Evolutionary conservation across 2,329 filamentous ascomycete genomes (phyloP).

Genomic region (Aspergillus novoparasiticus): DNA sequence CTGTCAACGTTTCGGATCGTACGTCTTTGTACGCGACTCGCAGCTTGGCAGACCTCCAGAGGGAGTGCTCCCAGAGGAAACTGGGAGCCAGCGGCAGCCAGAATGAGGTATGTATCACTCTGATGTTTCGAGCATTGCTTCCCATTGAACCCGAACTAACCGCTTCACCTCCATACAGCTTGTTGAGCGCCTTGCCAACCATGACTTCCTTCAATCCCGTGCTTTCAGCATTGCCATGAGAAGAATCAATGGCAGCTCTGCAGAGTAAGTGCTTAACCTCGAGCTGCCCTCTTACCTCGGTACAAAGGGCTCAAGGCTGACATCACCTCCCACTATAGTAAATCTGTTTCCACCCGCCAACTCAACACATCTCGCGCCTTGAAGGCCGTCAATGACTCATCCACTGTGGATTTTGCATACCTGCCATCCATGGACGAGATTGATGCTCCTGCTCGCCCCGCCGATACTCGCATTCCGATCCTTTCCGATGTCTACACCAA

Average conservation of each 20-base stretch:
- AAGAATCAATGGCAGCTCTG: constrained; percentile 48
- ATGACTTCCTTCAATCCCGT: constrained; percentile 55
- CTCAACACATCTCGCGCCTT: constrained; percentile 64
- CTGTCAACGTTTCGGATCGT: constrained; percentile 54
- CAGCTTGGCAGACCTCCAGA: constrained; percentile 53
- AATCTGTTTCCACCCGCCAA: constrained; percentile 52
- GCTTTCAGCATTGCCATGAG: constrained; percentile 59
- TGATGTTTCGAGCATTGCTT: constrained; percentile 5
- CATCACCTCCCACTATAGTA: constrained; percentile 50
- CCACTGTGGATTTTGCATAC: constrained; percentile 66
- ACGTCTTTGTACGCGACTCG: constrained; percentile 54
- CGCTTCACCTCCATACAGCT: constrained; percentile 39
- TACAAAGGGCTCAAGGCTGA: constrained; percentile 18
- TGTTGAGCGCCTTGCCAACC: constrained; percentile 54
- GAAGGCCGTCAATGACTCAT: constrained; percentile 60
- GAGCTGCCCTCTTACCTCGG: not conserved
- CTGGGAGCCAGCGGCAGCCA: constrained; percentile 51
- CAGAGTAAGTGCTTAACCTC: constrained; percentile 35
- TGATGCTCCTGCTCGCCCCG: constrained; percentile 37
- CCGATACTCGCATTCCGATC: constrained; percentile 53
- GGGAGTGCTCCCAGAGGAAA: constrained; percentile 54
- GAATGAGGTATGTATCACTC: constrained; percentile 46
- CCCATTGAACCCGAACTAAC: constrained; percentile 5
- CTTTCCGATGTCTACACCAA: constrained; percentile 45
- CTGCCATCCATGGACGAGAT: constrained; percentile 55